These are phyloP conservation scores for Babesia ovis DNA, from an alignment of 169 alveolate genomes.

Conservation along the genomic window DNA sequence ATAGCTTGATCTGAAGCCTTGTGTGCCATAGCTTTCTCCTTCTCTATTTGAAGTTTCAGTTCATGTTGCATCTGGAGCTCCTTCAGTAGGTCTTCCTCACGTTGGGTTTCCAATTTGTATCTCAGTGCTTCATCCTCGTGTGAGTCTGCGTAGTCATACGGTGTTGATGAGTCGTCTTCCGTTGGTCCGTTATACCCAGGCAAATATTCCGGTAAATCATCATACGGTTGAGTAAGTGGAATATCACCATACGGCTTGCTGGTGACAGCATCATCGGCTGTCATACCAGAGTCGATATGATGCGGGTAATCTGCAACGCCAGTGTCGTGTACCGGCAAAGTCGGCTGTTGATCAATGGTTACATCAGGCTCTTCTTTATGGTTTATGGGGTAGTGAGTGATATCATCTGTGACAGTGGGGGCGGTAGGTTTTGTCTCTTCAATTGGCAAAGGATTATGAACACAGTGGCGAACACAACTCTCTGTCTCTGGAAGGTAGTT, in stretches of 20 bases:
- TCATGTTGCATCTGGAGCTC: background rate
- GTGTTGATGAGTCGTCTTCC: background rate
- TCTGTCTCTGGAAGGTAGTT: conserved; percentile 32
- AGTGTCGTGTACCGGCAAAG: background rate
- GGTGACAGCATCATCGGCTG: background rate
- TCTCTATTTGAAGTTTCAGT: background rate
- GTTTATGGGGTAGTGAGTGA: background rate
- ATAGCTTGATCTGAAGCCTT: no score
- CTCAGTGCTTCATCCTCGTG: background rate
- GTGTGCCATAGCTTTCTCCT: background rate
- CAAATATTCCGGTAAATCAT: background rate
- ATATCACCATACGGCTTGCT: background rate
- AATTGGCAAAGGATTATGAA: background rate
- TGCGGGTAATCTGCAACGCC: background rate
- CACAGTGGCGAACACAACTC: conserved; percentile 36
- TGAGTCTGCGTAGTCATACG: background rate
- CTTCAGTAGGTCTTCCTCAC: conserved; percentile 11
- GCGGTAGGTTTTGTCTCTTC: background rate
- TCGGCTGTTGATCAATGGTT: background rate
- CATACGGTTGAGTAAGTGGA: background rate
- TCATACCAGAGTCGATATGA: background rate
- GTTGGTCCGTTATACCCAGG: background rate
- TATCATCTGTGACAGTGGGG: background rate
- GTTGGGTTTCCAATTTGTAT: background rate
- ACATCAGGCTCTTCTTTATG: background rate